Percentiles rank a stretch among this genome's conserved stretches.
Conservation (phyloP, 306 rosid genomes). For the Castanea mollissima region DNA sequence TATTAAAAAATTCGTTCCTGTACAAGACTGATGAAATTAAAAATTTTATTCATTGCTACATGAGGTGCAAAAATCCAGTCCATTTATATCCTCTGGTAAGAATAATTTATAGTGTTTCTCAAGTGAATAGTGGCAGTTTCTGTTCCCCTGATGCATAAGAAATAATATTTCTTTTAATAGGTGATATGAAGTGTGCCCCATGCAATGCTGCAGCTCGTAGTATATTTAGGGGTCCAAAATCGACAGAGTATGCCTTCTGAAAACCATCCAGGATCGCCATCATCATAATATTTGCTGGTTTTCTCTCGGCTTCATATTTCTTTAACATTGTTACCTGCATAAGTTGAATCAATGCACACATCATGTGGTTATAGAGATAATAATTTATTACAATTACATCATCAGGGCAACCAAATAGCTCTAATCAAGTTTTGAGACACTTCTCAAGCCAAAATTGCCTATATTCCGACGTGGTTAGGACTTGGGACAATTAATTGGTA, state of each 20-base stretch:
- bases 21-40: not conserved
- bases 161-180: conserved; percentile 76
- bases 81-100: not conserved
- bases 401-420: not conserved
- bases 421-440: not conserved
- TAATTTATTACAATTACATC: not conserved
- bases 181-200: conserved; percentile 66
- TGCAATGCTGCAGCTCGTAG: conserved; percentile 76
- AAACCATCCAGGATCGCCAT: conserved; percentile 87
- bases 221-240: conserved; percentile 81
- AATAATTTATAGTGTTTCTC: conserved; percentile 19
- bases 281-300: conserved; percentile 62
- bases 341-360: not conserved
- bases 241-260: conserved; percentile 83
- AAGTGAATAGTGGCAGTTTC: conserved; percentile 65
- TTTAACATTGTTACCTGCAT: conserved; percentile 64
- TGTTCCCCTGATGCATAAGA: conserved; percentile 90
- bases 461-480: not conserved
- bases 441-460: not conserved
- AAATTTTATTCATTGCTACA: not conserved
- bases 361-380: not conserved
- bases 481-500: no score
- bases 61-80: not conserved
- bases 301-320: conserved; percentile 83
- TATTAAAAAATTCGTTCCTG: not conserved